Evolutionary conservation across 192 early-diverging fungal genomes (phyloP).

Genomic region (Backusella australiensis): DNA sequence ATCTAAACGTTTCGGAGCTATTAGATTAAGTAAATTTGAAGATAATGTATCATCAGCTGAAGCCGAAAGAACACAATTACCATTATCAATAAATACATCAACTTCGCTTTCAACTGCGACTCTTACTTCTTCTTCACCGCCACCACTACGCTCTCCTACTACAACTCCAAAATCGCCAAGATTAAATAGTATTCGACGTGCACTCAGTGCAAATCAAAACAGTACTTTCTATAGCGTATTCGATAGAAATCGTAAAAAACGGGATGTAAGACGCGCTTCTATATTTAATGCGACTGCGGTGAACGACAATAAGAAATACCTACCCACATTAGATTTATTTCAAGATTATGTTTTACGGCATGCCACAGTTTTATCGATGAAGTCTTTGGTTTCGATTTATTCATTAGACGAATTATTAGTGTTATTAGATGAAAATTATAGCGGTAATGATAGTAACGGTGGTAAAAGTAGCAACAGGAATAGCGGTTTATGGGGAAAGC

Average conservation of each 20-base stretch:
- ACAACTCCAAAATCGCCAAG: background rate
- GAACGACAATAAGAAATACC: constrained; percentile 29
- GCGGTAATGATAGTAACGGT: background rate
- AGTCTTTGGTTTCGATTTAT: constrained; percentile 61
- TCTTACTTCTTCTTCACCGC: background rate
- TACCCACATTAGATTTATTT: constrained; percentile 66
- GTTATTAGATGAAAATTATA: constrained; percentile 72
- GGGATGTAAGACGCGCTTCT: background rate
- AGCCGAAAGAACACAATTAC: background rate
- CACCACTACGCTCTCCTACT: background rate
- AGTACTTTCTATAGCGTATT: background rate
- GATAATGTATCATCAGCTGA: background rate
- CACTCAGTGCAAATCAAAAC: background rate
- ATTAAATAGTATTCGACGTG: background rate
- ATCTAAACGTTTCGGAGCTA: background rate
- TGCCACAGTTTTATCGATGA: constrained; percentile 69
- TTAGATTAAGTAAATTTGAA: background rate
- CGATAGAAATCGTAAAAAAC: constrained; percentile 1
- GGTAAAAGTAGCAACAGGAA: background rate
- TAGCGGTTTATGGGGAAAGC: constrained; percentile 7
- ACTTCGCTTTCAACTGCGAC: background rate
- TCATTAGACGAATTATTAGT: constrained; percentile 72
- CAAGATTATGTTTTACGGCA: constrained; percentile 82
- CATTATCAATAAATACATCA: background rate
- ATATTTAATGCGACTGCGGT: background rate